These are phyloP conservation scores for Aphanoascus verrucosus DNA, from an alignment of 2,329 filamentous ascomycete genomes.

Conservation along the genomic window DNA sequence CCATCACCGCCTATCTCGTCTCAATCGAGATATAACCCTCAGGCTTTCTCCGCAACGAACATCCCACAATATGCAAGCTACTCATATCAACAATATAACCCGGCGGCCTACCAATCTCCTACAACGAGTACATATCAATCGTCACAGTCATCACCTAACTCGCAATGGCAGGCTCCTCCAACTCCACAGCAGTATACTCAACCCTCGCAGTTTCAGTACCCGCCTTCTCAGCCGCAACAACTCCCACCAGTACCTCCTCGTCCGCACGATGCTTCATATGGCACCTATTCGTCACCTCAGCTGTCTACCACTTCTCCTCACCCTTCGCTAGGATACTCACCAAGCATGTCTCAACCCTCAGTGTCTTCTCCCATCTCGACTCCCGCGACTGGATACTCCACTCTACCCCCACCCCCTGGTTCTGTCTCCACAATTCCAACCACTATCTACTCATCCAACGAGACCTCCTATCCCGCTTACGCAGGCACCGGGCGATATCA, in stretches of 20 bases:
- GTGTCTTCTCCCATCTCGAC: constrained; percentile 9
- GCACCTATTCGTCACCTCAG: constrained; percentile 26
- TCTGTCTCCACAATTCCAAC: constrained; percentile 23
- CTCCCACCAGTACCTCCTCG: constrained; percentile 33
- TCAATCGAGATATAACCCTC: constrained; percentile 58
- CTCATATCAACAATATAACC: constrained; percentile 40
- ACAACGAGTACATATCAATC: constrained; percentile 23
- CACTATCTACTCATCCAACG: constrained; percentile 24
- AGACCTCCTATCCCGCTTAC: constrained; percentile 14
- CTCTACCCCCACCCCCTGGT: constrained; percentile 19
- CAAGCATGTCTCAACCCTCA: constrained; percentile 18
- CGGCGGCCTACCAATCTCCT: constrained; percentile 38
- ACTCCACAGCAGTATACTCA: constrained; percentile 16
- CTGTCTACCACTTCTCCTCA: constrained; percentile 21
- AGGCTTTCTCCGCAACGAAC: constrained; percentile 41
- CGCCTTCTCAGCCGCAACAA: constrained; percentile 13
- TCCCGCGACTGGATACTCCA: constrained; percentile 5
- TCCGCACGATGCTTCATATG: constrained; percentile 30
- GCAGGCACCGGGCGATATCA: constrained; percentile 10
- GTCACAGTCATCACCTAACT: constrained; percentile 25
- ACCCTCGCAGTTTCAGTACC: constrained; percentile 10
- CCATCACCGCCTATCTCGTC: constrained; percentile 37
- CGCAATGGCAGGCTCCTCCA: constrained; percentile 28
- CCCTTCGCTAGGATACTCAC: constrained; percentile 22
- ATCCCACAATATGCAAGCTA: constrained; percentile 22